A percentile compares a stretch with the other conserved stretches of the same genome.
These are phyloP conservation scores for Ocimum tenuiflorum DNA, from an alignment of 257 asterid genomes.

Conservation along the genomic window DNA sequence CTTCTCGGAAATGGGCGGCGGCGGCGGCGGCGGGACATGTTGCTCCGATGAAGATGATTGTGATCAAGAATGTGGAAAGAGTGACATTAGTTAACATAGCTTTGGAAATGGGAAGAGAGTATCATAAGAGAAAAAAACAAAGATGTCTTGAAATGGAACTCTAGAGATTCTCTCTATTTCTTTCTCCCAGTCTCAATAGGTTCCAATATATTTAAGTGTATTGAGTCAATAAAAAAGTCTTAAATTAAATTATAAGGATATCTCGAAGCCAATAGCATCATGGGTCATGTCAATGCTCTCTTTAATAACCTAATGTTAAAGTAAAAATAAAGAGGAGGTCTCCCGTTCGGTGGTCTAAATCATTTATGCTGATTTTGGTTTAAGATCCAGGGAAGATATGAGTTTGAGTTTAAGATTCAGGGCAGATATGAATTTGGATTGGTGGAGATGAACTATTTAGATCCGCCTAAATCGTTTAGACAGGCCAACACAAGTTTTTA, in stretches of 20 bases:
- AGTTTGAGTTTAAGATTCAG: too few species aligned
- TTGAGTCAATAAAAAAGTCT: conserved; percentile 11
- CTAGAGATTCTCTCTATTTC: background rate
- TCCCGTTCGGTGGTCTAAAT: too few species aligned
- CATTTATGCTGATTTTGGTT: too few species aligned
- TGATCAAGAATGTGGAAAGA: conserved; percentile 13
- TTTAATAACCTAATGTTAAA: too few species aligned
- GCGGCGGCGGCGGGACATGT: background rate
- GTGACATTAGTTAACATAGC: conserved; percentile 26
- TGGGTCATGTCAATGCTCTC: background rate
- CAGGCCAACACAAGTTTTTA: too few species aligned
- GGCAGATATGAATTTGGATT: too few species aligned
- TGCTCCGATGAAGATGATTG: conserved; percentile 11
- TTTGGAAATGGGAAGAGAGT: background rate
- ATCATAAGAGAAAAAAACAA: background rate
- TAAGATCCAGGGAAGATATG: too few species aligned
- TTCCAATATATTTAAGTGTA: background rate
- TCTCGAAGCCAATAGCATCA: background rate
- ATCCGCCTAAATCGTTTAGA: too few species aligned
- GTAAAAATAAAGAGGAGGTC: too few species aligned
- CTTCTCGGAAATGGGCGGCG: conserved; percentile 50
- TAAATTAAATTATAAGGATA: background rate
- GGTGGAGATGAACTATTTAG: too few species aligned
- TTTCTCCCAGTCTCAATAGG: background rate
- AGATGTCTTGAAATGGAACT: conserved; percentile 10